Percentiles rank a stretch among this genome's conserved stretches.
phyloP scores from a whole-genome alignment of 1,284 basidiomycete species.

The Trametes pubescens region DNA sequence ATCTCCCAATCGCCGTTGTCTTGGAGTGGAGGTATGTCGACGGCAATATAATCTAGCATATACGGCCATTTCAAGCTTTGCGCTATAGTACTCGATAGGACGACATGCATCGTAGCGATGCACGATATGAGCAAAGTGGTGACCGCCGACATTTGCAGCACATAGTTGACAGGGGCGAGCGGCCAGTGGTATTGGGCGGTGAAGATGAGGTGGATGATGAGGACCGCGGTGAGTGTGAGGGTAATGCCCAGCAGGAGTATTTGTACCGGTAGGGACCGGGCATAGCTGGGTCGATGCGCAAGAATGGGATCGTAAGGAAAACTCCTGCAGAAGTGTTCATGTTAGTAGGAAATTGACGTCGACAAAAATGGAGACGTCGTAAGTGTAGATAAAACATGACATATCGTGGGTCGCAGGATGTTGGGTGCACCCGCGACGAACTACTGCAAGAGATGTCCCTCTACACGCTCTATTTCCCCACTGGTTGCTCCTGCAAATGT shows the following conservation, averaged over 20 bases:
- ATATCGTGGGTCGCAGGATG: too few species aligned
- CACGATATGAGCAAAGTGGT: slow-evolving; percentile 81
- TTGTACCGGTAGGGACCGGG: slow-evolving; percentile 91
- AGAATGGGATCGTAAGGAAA: slow-evolving; percentile 75
- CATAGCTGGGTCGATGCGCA: slow-evolving; percentile 76
- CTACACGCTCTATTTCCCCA: too few species aligned
- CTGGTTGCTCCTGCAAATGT: too few species aligned
- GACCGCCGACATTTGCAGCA: slow-evolving; percentile 87
- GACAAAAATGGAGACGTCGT: too few species aligned
- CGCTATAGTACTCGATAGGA: slow-evolving; percentile 66
- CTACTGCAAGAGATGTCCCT: too few species aligned
- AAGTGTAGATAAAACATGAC: too few species aligned
- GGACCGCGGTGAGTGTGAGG: slow-evolving; percentile 86
- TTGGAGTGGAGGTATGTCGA: slow-evolving; percentile 76
- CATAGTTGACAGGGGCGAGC: slow-evolving; percentile 91
- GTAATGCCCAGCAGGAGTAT: slow-evolving; percentile 89
- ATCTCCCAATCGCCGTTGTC: slow-evolving; percentile 63
- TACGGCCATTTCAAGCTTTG: slow-evolving; percentile 90
- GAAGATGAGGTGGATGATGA: slow-evolving; percentile 93
- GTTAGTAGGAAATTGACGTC: not conserved
- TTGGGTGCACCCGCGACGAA: too few species aligned
- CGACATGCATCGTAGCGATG: slow-evolving; percentile 80
- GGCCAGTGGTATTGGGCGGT: slow-evolving; percentile 97
- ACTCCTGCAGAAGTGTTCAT: slow-evolving; percentile 28
- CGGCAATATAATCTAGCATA: slow-evolving; percentile 91